Conservation (phyloP, 2,329 filamentous ascomycete genomes). For the Kalmusia sp. region DNA sequence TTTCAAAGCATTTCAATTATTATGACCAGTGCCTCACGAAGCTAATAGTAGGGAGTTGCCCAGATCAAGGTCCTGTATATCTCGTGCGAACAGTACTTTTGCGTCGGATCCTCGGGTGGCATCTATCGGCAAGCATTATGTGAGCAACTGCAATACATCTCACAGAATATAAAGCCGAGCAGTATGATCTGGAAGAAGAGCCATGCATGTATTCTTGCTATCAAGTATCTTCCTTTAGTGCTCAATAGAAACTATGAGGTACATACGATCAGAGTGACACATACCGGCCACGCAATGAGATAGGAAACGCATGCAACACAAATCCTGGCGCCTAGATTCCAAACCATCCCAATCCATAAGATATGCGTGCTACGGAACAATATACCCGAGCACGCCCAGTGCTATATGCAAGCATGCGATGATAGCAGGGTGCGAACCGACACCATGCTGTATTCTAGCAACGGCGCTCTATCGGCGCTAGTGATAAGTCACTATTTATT, state of each 20-base stretch:
- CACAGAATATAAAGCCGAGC: not conserved
- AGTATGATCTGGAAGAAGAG: not conserved
- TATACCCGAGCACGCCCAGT: slow-evolving; percentile 8
- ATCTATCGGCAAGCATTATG: too few species aligned
- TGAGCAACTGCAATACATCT: not conserved
- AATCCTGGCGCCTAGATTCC: slow-evolving; percentile 18
- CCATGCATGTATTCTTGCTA: slow-evolving; percentile 7
- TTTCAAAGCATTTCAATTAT: too few species aligned
- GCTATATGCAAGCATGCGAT: slow-evolving; percentile 21
- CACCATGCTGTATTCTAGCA: slow-evolving; percentile 1
- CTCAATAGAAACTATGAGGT: slow-evolving; percentile 1
- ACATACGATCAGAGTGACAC: slow-evolving; percentile 14
- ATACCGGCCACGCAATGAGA: slow-evolving; percentile 11
- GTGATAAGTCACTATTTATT: slow-evolving; percentile 28
- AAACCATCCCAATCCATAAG: slow-evolving; percentile 11
- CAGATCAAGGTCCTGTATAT: too few species aligned
- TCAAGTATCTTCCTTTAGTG: slow-evolving; percentile 2
- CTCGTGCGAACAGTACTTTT: too few species aligned
- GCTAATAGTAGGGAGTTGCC: too few species aligned
- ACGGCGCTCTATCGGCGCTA: not conserved
- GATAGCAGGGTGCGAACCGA: slow-evolving; percentile 15
- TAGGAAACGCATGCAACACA: slow-evolving; percentile 13
- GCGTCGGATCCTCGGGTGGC: too few species aligned
- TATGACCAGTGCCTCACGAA: too few species aligned
- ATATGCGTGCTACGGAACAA: slow-evolving; percentile 13